Percentiles rank a stretch among this genome's conserved stretches.
These are phyloP conservation scores for Micractinium sp. DNA, from an alignment of 139 green algal genomes.

Conservation along the genomic window DNA sequence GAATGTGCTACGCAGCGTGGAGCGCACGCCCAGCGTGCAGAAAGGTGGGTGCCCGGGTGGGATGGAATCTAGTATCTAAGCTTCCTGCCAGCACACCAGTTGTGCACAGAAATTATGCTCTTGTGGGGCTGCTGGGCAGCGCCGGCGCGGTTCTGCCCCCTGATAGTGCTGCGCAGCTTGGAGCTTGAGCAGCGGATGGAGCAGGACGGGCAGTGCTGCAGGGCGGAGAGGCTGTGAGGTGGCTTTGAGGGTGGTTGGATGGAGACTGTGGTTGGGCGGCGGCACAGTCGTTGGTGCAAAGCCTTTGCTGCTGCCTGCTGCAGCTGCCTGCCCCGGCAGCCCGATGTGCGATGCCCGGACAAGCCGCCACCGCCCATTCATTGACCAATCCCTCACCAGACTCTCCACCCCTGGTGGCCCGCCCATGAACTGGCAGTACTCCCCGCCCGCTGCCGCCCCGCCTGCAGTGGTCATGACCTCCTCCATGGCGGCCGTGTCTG, in stretches of 20 bases:
- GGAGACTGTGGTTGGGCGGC: too few species aligned
- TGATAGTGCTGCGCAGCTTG: too few species aligned
- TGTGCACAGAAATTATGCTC: too few species aligned
- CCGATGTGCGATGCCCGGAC: not conserved
- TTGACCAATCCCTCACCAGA: not conserved
- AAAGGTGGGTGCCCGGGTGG: slow-evolving; percentile 2
- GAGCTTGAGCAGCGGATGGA: too few species aligned
- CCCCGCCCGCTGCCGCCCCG: not conserved
- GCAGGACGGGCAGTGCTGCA: too few species aligned
- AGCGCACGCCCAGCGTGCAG: slow-evolving; percentile 48
- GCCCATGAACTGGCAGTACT: too few species aligned
- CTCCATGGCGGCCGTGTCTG: slow-evolving; percentile 53
- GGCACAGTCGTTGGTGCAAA: too few species aligned
- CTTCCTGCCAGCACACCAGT: too few species aligned
- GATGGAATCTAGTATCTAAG: not conserved
- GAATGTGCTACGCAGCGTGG: slow-evolving; percentile 64
- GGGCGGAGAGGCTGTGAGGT: not conserved
- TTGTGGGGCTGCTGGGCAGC: too few species aligned
- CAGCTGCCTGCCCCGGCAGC: too few species aligned
- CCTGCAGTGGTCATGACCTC: slow-evolving; percentile 64
- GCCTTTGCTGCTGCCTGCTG: too few species aligned
- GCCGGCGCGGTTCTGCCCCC: too few species aligned
- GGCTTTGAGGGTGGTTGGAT: not conserved
- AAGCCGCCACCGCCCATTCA: not conserved
- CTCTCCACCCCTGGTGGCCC: not conserved